These are phyloP conservation scores for Westerdykella ornata DNA, from an alignment of 2,329 filamentous ascomycete species.

Conservation along the genomic window DNA sequence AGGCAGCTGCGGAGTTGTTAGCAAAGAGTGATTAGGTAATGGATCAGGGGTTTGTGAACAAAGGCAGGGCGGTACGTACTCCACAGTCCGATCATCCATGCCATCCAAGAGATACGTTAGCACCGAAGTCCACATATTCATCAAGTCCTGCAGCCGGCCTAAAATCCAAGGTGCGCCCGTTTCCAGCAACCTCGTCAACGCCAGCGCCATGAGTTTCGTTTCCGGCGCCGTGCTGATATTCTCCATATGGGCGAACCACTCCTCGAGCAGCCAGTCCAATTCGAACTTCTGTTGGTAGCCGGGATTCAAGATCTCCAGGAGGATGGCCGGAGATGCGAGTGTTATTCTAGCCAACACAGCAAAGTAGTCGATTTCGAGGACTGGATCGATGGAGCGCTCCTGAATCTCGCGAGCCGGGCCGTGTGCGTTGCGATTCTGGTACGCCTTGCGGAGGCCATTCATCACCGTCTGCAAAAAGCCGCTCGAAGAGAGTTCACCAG, in stretches of 20 bases:
- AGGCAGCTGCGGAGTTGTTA: constrained; percentile 32
- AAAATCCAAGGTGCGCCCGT: constrained; percentile 55
- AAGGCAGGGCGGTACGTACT: constrained; percentile 18
- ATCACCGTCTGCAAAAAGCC: constrained; percentile 52
- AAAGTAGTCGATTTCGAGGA: constrained; percentile 80
- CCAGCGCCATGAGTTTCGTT: constrained; percentile 67
- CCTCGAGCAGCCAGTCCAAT: constrained; percentile 47
- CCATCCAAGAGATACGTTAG: constrained; percentile 60
- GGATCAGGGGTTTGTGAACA: not conserved
- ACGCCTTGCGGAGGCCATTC: constrained; percentile 36
- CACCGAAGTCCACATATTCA: constrained; percentile 68
- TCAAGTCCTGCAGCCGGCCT: constrained; percentile 61
- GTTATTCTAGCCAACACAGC: constrained; percentile 72
- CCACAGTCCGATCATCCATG: constrained; percentile 41
- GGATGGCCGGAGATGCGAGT: constrained; percentile 62
- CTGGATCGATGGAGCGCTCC: constrained; percentile 61
- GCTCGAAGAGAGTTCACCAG: constrained; percentile 52
- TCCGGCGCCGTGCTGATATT: constrained; percentile 58
- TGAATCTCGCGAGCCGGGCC: constrained; percentile 63
- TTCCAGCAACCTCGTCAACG: constrained; percentile 64
- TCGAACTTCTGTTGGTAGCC: constrained; percentile 23
- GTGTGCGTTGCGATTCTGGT: constrained; percentile 57
- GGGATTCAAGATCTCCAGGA: constrained; percentile 48
- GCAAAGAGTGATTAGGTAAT: not conserved
- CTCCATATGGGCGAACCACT: constrained; percentile 63